A percentile compares a stretch with the other conserved stretches of the same genome.
Conservation (phyloP, 257 asterid genomes). For the Nicotiana knightiana region DNA sequence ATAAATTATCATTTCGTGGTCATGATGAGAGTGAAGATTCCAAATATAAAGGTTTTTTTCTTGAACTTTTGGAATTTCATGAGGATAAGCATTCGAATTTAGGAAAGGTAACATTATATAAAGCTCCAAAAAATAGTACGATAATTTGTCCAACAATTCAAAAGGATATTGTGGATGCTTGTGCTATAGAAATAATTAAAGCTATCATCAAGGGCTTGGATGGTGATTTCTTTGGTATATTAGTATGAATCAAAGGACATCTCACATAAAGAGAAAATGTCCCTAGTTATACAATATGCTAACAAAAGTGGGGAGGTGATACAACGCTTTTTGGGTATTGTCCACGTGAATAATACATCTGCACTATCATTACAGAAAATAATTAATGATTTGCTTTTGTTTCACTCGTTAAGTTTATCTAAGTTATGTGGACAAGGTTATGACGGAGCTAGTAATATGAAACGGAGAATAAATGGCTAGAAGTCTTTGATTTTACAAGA, state of each 20-base stretch:
- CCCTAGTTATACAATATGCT: too few relatives aligned
- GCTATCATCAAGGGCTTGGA: background rate
- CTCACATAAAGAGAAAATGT: background rate
- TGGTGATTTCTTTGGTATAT: background rate
- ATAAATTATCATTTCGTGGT: background rate
- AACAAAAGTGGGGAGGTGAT: background rate
- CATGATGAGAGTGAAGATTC: background rate
- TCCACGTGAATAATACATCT: too few relatives aligned
- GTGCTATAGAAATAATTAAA: too few relatives aligned
- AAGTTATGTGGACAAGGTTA: background rate
- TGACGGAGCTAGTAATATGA: background rate
- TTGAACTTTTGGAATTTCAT: background rate
- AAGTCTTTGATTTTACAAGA: background rate
- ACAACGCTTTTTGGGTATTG: too few relatives aligned
- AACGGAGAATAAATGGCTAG: too few relatives aligned
- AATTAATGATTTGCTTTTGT: background rate
- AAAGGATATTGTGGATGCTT: background rate
- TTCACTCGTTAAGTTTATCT: too few relatives aligned
- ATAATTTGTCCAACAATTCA: background rate
- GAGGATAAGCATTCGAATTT: too few relatives aligned
- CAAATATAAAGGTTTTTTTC: background rate
- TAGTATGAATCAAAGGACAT: background rate
- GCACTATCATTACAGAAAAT: background rate
- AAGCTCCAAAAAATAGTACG: background rate
- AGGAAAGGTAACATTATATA: background rate